Evolutionary conservation across 306 rosid genomes (phyloP).

Genomic region (Prunus dulcis): DNA sequence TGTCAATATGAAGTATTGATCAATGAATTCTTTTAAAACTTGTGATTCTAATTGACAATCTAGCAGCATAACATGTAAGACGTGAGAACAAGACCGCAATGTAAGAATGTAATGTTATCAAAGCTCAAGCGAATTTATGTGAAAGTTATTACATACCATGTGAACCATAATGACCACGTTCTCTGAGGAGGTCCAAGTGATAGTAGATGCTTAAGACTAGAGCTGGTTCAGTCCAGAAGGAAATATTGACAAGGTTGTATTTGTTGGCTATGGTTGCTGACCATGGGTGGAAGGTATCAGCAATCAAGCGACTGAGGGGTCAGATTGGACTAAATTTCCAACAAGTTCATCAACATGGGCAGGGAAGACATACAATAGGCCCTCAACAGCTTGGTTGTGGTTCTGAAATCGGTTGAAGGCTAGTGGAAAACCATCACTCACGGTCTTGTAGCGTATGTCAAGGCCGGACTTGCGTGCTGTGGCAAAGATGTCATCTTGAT

Average conservation of each 20-base stretch:
- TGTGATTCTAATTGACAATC: too few species aligned
- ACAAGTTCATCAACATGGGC: slow-evolving; percentile 35
- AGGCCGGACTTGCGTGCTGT: slow-evolving; percentile 22
- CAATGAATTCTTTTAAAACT: too few species aligned
- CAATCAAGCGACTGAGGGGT: slow-evolving; percentile 30
- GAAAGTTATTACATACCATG: slow-evolving; percentile 1
- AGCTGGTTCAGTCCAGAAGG: slow-evolving; percentile 46
- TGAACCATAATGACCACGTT: slow-evolving; percentile 32
- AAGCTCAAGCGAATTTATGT: slow-evolving; percentile 3
- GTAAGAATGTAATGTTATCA: neutral
- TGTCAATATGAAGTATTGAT: too few species aligned
- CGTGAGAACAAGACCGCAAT: too few species aligned
- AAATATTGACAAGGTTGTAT: slow-evolving; percentile 27
- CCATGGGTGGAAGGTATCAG: slow-evolving; percentile 28
- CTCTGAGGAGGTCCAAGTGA: slow-evolving; percentile 31
- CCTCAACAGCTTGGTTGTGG: slow-evolving; percentile 10
- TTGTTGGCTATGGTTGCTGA: slow-evolving; percentile 17
- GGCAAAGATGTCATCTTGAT: slow-evolving; percentile 22
- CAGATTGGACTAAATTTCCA: slow-evolving; percentile 16
- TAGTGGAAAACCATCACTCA: slow-evolving; percentile 32
- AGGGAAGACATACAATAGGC: slow-evolving; percentile 14
- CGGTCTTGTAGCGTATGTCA: slow-evolving; percentile 29
- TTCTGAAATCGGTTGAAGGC: slow-evolving; percentile 22
- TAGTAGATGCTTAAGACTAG: slow-evolving; percentile 15
- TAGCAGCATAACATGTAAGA: too few species aligned